These are phyloP conservation scores for Amanita inopinata DNA, from an alignment of 768 basidiomycete species.

Conservation along the genomic window DNA sequence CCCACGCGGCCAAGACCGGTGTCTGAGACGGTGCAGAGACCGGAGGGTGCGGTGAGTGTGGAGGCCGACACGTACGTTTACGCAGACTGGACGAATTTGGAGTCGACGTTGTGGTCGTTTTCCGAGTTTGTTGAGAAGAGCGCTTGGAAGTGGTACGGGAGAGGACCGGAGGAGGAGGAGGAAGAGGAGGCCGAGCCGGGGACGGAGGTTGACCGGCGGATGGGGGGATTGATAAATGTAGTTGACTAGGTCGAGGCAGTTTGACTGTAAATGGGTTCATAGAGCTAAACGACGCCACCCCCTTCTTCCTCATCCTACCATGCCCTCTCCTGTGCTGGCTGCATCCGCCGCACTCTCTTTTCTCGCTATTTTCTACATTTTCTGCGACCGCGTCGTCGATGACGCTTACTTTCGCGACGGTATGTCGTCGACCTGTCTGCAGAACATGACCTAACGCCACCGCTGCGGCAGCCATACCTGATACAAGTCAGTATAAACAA, in stretches of 20 bases:
- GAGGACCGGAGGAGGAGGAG: slow-evolving; percentile 21
- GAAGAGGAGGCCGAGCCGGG: slow-evolving; percentile 22
- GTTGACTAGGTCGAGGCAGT: neutral
- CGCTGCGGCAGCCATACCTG: slow-evolving; percentile 45
- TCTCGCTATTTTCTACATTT: neutral
- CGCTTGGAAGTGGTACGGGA: slow-evolving; percentile 67
- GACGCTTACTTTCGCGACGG: neutral
- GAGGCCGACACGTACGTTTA: slow-evolving; percentile 73
- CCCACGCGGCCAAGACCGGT: slow-evolving; percentile 31
- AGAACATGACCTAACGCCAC: too few species aligned
- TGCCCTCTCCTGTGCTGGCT: slow-evolving; percentile 11
- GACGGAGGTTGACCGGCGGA: slow-evolving; percentile 42
- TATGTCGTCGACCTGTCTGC: too few species aligned
- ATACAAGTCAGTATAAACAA: slow-evolving; percentile 43
- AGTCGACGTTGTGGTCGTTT: slow-evolving; percentile 67
- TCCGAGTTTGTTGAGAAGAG: slow-evolving; percentile 70
- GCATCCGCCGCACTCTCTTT: slow-evolving; percentile 1
- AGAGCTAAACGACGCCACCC: too few species aligned
- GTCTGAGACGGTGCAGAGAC: slow-evolving; percentile 17
- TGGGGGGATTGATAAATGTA: slow-evolving; percentile 35
- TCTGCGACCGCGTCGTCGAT: neutral
- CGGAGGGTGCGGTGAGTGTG: slow-evolving; percentile 17
- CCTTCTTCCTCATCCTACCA: slow-evolving; percentile 12
- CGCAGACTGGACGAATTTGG: slow-evolving; percentile 33
- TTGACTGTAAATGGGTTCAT: slow-evolving; percentile 3